These are phyloP conservation scores for Saccharomyces paradoxus DNA, from an alignment of 805 yeast genomes.

Conservation along the genomic window DNA sequence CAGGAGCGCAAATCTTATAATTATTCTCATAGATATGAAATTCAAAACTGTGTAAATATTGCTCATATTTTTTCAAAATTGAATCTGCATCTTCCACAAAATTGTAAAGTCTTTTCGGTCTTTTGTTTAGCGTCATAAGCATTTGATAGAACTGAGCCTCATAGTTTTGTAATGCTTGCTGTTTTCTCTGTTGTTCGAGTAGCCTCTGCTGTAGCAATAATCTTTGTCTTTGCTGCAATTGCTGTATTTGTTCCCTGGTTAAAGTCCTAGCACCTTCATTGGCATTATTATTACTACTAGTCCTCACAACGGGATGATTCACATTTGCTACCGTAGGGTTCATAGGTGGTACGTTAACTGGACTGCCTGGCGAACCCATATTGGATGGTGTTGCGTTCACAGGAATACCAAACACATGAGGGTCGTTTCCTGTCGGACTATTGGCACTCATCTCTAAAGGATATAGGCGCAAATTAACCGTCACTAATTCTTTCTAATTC, in stretches of 20 bases:
- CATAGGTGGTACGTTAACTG: constrained; percentile 5
- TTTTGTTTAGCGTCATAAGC: constrained; percentile 28
- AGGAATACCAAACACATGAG: constrained; percentile 15
- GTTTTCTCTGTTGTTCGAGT: constrained; percentile 28
- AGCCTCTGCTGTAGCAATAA: constrained; percentile 29
- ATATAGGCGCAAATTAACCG: neutral
- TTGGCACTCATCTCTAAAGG: neutral
- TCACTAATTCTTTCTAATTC: neutral
- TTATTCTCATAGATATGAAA: constrained; percentile 89
- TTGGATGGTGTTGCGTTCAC: constrained; percentile 9
- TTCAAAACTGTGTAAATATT: constrained; percentile 71
- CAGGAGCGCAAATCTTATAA: constrained; percentile 79
- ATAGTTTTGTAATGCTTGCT: constrained; percentile 35
- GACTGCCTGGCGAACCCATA: constrained; percentile 8
- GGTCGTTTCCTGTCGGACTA: constrained; percentile 10
- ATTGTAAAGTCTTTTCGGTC: constrained; percentile 41
- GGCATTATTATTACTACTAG: constrained; percentile 19
- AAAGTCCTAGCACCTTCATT: constrained; percentile 12
- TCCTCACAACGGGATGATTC: constrained; percentile 6
- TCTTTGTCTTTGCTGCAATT: constrained; percentile 25
- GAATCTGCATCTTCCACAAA: constrained; percentile 68
- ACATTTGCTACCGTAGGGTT: constrained; percentile 7
- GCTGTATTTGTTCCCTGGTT: constrained; percentile 14
- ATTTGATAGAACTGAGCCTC: constrained; percentile 36
- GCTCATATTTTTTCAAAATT: constrained; percentile 66